A percentile compares a stretch with the other conserved stretches of the same genome.
Conservation (phyloP, 2,329 filamentous ascomycete species). For the Aspergillus puulaauensis region DNA sequence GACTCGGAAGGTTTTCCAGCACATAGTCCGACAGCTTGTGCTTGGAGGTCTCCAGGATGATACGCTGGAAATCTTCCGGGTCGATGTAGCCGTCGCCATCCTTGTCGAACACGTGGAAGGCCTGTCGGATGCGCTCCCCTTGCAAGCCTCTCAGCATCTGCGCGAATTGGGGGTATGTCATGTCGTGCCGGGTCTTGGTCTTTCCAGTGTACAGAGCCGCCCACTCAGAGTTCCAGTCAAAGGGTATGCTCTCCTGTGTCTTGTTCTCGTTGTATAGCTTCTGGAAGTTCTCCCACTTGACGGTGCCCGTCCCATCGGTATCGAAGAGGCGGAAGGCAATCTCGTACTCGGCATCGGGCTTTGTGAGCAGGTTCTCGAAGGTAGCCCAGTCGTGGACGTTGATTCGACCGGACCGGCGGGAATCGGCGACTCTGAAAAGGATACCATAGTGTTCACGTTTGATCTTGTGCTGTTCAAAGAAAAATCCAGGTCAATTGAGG, state of each 20-base stretch:
- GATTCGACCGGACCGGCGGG: conserved; percentile 69
- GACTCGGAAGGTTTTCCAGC: conserved; percentile 81
- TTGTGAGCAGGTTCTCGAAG: conserved; percentile 90
- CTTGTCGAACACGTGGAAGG: conserved; percentile 88
- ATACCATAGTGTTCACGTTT: conserved; percentile 92
- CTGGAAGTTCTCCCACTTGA: conserved; percentile 88
- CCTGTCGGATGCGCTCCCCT: conserved; percentile 92
- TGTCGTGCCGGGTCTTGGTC: conserved; percentile 80
- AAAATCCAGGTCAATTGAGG: conserved; percentile 17
- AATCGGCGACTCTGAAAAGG: conserved; percentile 88
- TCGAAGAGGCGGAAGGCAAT: conserved; percentile 98
- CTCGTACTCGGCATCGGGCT: conserved; percentile 97
- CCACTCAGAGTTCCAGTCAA: conserved; percentile 98
- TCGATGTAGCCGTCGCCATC: conserved; percentile 93
- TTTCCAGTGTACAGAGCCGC: conserved; percentile 89
- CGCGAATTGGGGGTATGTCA: conserved; percentile 95
- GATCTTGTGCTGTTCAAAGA: conserved; percentile 78
- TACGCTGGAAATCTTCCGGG: conserved; percentile 92
- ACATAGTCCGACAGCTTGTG: conserved; percentile 98
- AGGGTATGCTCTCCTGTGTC: conserved; percentile 79
- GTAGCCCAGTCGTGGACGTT: conserved; percentile 83
- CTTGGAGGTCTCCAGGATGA: conserved; percentile 86
- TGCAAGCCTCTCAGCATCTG: conserved; percentile 97
- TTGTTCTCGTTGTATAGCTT: conserved; percentile 85
- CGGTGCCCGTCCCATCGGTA: conserved; percentile 74